Base-by-base conservation (phyloP, 2,329 filamentous ascomycete genomes). In the Fusarium chuoi region DNA sequence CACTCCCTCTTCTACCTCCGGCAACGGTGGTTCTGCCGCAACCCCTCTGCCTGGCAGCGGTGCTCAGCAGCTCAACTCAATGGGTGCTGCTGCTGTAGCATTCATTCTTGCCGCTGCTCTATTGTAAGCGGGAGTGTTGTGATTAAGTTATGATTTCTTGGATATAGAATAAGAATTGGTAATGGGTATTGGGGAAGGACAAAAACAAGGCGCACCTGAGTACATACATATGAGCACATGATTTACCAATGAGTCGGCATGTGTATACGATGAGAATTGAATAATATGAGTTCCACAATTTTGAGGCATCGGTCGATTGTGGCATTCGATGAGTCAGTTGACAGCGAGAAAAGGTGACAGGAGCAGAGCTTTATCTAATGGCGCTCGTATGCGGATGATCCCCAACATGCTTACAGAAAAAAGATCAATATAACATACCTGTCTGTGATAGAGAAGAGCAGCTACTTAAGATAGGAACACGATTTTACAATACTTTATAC, bases 41-140 rank as follows among this genome's bases (percentile, higher is more conserved):
- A 63, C 69, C 18, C 64, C 68, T 41, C 60, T 64, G 35, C 71
- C 76, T 30, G 70, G 61, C 30, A 72, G 42, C 39, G 68, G 68
- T n/a, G 67, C 70, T 60, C 57, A 73, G 61, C 71, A 76, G 61
- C 73, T 82, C 54, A 79, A 79, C 75, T 80, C 80, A 2, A 61
- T 82, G 26, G 79, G 76, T 11, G 81, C 80, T 24, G 81, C 77
- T 15, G 79, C 74, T 8, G 71, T 79, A 8, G 81, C 80, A 13
- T 39, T 82, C 24, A 57, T 79, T 38, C 62, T 82, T 42, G 82
- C 79, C 33, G 77, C 73, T 55, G 77, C 76, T 56, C 74, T 79
- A 22, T 55, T 83, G 70, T 82, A 80, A 79, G 55, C 9, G 11
- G 15, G 7, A 26, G 0, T 4, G 8, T n/a, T 18, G 24, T 36